Evolutionary conservation across 768 basidiomycete genomes (phyloP).

Genomic region (Mycena olivaceomarginata): DNA sequence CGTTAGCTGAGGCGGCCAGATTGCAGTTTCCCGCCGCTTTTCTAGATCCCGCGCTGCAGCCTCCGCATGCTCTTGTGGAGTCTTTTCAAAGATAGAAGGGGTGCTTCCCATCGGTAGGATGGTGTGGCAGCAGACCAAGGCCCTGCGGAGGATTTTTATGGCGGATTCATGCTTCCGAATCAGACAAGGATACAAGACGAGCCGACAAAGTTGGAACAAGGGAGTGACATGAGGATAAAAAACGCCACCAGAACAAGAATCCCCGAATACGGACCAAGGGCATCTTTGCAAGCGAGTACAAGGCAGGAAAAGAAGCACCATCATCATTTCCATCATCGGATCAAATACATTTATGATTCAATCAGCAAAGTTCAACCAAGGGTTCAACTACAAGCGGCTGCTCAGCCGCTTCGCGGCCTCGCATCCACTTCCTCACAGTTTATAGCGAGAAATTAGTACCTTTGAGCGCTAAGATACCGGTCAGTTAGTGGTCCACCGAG

Average conservation of each 20-base stretch:
- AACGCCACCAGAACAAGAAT: background rate
- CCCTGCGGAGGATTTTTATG: background rate
- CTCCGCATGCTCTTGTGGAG: conserved; percentile 37
- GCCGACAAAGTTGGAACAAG: background rate
- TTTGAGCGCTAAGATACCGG: too few species aligned
- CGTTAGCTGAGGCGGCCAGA: conserved; percentile 30
- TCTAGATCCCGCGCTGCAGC: conserved; percentile 24
- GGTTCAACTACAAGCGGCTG: too few species aligned
- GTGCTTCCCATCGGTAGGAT: conserved; percentile 23
- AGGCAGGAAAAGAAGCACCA: background rate
- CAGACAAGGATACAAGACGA: conserved; percentile 5
- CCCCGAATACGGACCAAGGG: background rate
- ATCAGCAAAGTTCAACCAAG: too few species aligned
- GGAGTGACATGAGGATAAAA: background rate
- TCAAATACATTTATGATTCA: too few species aligned
- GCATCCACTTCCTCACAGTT: too few species aligned
- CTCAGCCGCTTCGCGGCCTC: too few species aligned
- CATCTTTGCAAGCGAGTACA: background rate
- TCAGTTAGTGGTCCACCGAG: too few species aligned
- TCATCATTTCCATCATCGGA: too few species aligned
- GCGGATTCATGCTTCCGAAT: too few species aligned
- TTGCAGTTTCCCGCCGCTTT: conserved; percentile 18
- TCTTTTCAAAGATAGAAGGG: conserved; percentile 29
- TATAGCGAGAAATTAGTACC: too few species aligned
- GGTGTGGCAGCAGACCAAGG: background rate